Conservation (phyloP, 2,329 filamentous ascomycete genomes). For the Colletotrichum scovillei region DNA sequence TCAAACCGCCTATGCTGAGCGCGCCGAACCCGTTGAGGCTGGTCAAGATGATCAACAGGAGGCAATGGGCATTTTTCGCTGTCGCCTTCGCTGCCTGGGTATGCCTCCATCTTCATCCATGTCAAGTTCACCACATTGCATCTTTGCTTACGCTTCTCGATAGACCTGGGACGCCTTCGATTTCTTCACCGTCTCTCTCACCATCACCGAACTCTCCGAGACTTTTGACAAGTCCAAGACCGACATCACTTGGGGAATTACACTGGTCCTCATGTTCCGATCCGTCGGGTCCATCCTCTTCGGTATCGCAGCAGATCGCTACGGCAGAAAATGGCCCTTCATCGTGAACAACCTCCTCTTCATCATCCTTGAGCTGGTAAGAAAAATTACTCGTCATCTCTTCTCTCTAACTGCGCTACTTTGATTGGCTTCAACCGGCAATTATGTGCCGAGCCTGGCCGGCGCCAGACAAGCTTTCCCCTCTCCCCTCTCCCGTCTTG, state of each 20-base stretch:
- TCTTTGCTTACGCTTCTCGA: not conserved
- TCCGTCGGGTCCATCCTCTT: constrained; percentile 66
- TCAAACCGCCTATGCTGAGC: constrained; percentile 68
- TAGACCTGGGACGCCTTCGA: constrained; percentile 74
- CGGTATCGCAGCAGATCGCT: constrained; percentile 66
- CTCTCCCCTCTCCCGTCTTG: constrained; percentile 26
- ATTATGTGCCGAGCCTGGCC: constrained; percentile 14
- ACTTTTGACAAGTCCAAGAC: constrained; percentile 65
- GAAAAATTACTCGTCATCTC: constrained; percentile 37
- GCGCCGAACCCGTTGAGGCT: constrained; percentile 64
- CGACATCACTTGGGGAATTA: constrained; percentile 74
- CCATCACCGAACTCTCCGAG: constrained; percentile 63
- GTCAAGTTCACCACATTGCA: not conserved
- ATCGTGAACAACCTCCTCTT: constrained; percentile 80
- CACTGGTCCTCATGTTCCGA: constrained; percentile 71
- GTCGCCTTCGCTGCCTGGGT: constrained; percentile 69
- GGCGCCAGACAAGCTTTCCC: constrained; percentile 32
- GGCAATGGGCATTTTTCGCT: constrained; percentile 67
- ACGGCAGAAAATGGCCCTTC: constrained; percentile 77
- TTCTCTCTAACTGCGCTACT: not conserved
- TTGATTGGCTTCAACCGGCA: constrained; percentile 9
- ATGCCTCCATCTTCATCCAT: constrained; percentile 35
- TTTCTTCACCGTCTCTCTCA: constrained; percentile 74
- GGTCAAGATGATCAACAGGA: constrained; percentile 58
- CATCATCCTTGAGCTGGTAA: constrained; percentile 76